Conservation (phyloP, 257 asterid genomes). For the Nicotiana attenuata region DNA sequence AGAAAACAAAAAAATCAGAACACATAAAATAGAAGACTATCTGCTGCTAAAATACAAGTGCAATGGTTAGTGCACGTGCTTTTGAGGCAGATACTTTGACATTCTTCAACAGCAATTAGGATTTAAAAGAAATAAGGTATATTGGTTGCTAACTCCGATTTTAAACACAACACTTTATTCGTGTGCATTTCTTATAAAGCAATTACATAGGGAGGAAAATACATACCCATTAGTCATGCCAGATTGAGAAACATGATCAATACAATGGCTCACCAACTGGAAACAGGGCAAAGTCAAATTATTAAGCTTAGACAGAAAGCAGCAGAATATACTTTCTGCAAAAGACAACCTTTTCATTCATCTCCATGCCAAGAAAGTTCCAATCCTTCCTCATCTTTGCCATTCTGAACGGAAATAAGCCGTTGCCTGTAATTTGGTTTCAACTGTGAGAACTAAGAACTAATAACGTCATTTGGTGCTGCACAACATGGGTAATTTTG, state of each 20-base stretch:
- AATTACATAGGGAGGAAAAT: constrained; percentile 7
- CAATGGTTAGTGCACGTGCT: not conserved
- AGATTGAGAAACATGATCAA: constrained; percentile 37
- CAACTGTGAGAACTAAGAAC: constrained; percentile 4
- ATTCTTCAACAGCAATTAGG: constrained; percentile 48
- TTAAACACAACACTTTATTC: not conserved
- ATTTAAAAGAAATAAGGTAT: not conserved
- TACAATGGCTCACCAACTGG: constrained; percentile 78
- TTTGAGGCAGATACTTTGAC: not conserved
- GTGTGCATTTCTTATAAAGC: not conserved
- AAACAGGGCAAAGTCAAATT: constrained; percentile 19
- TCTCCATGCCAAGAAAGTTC: constrained; percentile 91
- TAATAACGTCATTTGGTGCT: not conserved
- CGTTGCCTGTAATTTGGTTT: constrained; percentile 60
- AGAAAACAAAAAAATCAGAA: not conserved
- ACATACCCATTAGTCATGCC: constrained; percentile 57
- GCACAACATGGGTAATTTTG: not conserved
- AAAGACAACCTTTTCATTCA: constrained; percentile 63
- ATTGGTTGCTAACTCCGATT: not conserved
- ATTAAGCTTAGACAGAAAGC: constrained; percentile 15
- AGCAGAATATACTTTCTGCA: constrained; percentile 16
- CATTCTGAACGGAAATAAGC: constrained; percentile 77
- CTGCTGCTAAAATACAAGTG: not conserved
- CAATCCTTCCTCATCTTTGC: constrained; percentile 54
- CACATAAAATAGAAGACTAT: not conserved